Evolutionary conservation across 2,329 filamentous ascomycete species (phyloP).

Genomic region (Talaromyces sp.): DNA sequence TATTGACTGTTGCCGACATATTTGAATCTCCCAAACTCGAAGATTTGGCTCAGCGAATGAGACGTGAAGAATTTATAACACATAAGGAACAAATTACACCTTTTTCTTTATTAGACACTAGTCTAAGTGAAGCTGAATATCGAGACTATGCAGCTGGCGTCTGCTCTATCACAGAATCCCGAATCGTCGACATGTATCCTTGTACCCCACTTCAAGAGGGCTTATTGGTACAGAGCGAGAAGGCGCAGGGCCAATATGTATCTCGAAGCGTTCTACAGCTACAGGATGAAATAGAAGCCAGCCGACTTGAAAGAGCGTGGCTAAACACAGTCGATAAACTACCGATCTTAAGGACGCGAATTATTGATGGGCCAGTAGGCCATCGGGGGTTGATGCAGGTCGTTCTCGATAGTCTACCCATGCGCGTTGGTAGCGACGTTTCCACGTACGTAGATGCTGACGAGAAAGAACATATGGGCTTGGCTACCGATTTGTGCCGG

Average conservation of each 20-base stretch:
- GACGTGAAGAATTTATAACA: background rate
- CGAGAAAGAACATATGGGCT: slow-evolving; percentile 3
- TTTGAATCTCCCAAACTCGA: slow-evolving; percentile 9
- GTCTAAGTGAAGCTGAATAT: background rate
- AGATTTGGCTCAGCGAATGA: background rate
- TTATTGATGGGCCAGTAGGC: background rate
- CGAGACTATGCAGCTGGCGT: slow-evolving; percentile 8
- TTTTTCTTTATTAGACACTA: slow-evolving; percentile 3
- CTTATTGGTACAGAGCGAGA: slow-evolving; percentile 45
- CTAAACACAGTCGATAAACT: background rate
- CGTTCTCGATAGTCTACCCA: background rate
- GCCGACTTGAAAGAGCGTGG: background rate
- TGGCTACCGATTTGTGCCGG: background rate
- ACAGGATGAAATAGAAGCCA: background rate
- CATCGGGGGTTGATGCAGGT: background rate
- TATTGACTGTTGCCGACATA: slow-evolving; percentile 11
- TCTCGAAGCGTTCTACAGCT: background rate
- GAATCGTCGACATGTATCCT: slow-evolving; percentile 30
- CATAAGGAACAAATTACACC: background rate
- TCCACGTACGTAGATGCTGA: background rate
- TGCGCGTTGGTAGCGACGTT: background rate
- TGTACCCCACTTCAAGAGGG: slow-evolving; percentile 46
- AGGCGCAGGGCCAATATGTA: slow-evolving; percentile 34
- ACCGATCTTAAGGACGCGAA: slow-evolving; percentile 10
- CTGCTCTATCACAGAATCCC: background rate